phyloP scores from a whole-genome alignment of 2,329 filamentous ascomycete species.

The Graphiopsis chlorocephala region DNA sequence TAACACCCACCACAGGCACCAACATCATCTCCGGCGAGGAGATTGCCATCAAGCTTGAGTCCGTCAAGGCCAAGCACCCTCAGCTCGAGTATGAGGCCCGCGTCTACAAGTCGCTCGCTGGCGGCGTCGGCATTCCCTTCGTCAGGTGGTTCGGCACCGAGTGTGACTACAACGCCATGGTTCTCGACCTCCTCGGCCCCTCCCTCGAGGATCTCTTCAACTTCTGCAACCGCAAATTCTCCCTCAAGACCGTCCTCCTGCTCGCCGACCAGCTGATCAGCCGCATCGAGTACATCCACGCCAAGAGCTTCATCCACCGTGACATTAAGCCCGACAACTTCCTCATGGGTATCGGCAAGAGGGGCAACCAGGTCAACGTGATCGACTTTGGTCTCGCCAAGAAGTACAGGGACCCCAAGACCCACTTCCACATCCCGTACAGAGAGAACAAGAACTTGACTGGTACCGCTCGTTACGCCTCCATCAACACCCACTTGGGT shows the following conservation, averaged over 20 bases:
- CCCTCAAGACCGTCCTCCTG: slow-evolving; percentile 93
- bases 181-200: slow-evolving; percentile 91
- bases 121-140: slow-evolving; percentile 96
- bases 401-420: slow-evolving; percentile 99
- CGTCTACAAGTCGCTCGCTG: slow-evolving; percentile 84
- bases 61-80: slow-evolving; percentile 98
- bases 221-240: slow-evolving; percentile 99
- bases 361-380: slow-evolving; percentile 98
- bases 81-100: slow-evolving; percentile 98
- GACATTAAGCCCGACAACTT: slow-evolving; percentile 99
- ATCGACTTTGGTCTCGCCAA: slow-evolving; percentile 99
- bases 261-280: slow-evolving; percentile 98
- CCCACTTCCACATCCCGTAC: slow-evolving; percentile 99
- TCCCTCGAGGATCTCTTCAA: slow-evolving; percentile 98
- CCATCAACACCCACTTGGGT: slow-evolving; percentile 97
- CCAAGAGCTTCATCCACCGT: slow-evolving; percentile 98
- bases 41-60: slow-evolving; percentile 99
- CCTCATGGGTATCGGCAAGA: slow-evolving; percentile 98
- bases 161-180: slow-evolving; percentile 99
- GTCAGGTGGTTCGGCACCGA: slow-evolving; percentile 99
- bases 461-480: slow-evolving; percentile 95
- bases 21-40: slow-evolving; percentile 99
- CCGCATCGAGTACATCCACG: slow-evolving; percentile 98
- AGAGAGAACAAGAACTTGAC: slow-evolving; percentile 99
- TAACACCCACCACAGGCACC: slow-evolving; percentile 60